These are phyloP conservation scores for Metschnikowia cubensis DNA, from an alignment of 805 yeast genomes.

Conservation along the genomic window DNA sequence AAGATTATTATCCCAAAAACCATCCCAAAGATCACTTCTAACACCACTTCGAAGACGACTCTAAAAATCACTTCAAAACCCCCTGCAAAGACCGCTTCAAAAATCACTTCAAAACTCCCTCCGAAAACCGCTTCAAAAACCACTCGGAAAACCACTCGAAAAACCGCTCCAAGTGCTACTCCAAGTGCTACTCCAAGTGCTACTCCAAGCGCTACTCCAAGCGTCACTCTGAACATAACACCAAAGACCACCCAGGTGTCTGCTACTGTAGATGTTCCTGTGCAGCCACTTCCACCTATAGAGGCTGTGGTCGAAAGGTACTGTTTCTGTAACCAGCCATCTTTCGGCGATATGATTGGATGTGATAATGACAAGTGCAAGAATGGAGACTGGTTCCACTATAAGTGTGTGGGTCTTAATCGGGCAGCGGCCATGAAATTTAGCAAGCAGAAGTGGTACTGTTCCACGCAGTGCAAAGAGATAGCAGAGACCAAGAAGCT, in stretches of 20 bases:
- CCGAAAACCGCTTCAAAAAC: too few relatives aligned
- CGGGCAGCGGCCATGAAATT: conserved; percentile 36
- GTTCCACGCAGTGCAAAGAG: conserved; percentile 31
- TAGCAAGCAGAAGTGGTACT: conserved; percentile 37
- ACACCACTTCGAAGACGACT: too few relatives aligned
- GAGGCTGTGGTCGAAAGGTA: conserved; percentile 12
- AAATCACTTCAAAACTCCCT: too few relatives aligned
- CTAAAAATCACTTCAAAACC: too few relatives aligned
- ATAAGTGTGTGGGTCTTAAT: conserved; percentile 41
- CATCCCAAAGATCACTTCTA: too few relatives aligned
- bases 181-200: too few relatives aligned
- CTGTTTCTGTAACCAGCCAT: conserved; percentile 26
- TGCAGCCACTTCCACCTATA: conserved; percentile 1
- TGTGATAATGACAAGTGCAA: conserved; percentile 33
- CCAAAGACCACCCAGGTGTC: not conserved
- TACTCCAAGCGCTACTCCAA: not conserved
- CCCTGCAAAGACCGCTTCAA: too few relatives aligned
- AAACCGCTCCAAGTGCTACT: too few relatives aligned
- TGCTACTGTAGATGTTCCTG: not conserved
- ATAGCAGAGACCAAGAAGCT: conserved; percentile 6
- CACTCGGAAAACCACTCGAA: too few relatives aligned
- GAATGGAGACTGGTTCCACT: conserved; percentile 46
- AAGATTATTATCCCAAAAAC: too few relatives aligned
- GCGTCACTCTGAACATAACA: not conserved
- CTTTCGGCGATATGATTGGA: conserved; percentile 30